Evolutionary conservation across 208 protist genomes (phyloP), one percentile per base, ranked within the genome.

Genomic region (Plasmodiophora brassicae): DNA sequence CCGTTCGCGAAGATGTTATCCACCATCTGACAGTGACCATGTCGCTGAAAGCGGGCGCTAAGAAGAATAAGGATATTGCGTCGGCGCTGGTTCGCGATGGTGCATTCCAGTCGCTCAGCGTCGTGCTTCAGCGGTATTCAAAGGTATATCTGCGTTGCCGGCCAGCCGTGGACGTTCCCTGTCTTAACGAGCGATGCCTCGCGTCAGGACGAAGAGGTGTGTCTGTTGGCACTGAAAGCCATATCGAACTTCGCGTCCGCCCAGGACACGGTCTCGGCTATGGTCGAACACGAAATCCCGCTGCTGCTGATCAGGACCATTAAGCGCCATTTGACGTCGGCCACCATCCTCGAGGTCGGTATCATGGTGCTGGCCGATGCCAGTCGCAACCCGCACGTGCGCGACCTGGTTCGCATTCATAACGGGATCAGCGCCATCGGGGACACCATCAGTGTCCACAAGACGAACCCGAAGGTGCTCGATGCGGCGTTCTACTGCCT

Each of bases 271-370:
- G 65, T 78, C 5, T n/a, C n/a, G n/a, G 32, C 65, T 38, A 78
- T 78, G 65, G 65, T 78, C n/a, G 65, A 78, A 32, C n/a, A 78
- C n/a, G n/a, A 78, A 44, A n/a, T 78, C n/a, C 65, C 65, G 5
- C 41, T 38, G 5, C 65, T 78, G 10, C 65, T 78, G 5, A 78
- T 78, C n/a, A 5, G n/a, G 5, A 78, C 65, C 14, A 36, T 78
- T 36, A 5, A 38, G 14, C 65, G 65, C 10, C 65, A 78, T 78
- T 44, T 32, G 65, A 78, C n/a, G 41, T 5, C 65, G 65, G 5
- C n/a, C 5, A 5, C 65, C 65, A 14, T 78, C 32, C 10, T 78
- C 14, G 20, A 14, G 10, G 5, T 78, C 14, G 5, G 14, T 44
- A 32, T 78, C 10, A 44, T 38, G n/a, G 5, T 78, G 5, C 41